Percentiles rank a stretch among this genome's conserved stretches.
phyloP scores from a whole-genome alignment of 768 basidiomycete genomes.

The Suillus cothurnatus region DNA sequence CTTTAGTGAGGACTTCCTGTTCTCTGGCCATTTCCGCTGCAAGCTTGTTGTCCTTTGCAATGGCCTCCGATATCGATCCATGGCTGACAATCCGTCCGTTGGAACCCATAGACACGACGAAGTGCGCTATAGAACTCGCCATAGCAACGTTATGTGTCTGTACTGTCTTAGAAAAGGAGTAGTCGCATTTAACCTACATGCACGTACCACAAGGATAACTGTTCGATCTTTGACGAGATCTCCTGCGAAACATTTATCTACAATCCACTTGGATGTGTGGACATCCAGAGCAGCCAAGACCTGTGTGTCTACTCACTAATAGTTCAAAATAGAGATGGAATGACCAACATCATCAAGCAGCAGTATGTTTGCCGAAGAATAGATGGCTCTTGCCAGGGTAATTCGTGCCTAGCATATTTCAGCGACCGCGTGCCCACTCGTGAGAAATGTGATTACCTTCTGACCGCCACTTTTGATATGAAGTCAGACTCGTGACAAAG shows the following conservation, averaged over 20 bases:
- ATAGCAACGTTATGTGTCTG: slow-evolving; percentile 38
- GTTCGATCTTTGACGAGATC: slow-evolving; percentile 52
- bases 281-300: slow-evolving; percentile 62
- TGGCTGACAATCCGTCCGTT: slow-evolving; percentile 56
- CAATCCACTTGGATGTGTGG: slow-evolving; percentile 52
- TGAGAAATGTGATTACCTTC: slow-evolving; percentile 41
- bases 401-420: slow-evolving; percentile 42
- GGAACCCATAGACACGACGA: slow-evolving; percentile 53
- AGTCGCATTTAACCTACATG: background rate
- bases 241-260: slow-evolving; percentile 48
- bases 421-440: background rate
- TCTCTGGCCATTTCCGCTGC: slow-evolving; percentile 21
- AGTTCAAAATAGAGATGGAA: background rate
- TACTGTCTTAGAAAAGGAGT: background rate
- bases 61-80: slow-evolving; percentile 50
- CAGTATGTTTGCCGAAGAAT: slow-evolving; percentile 60
- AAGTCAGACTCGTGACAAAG: background rate
- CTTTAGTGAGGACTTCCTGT: slow-evolving; percentile 12
- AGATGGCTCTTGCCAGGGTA: slow-evolving; percentile 59
- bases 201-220: slow-evolving; percentile 51
- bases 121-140: slow-evolving; percentile 23
- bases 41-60: slow-evolving; percentile 42
- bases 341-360: slow-evolving; percentile 70
- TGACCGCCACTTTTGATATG: slow-evolving; percentile 48
- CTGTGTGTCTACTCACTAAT: slow-evolving; percentile 7